Conservation (phyloP, 148 eudicot species). For the Fagopyrum tataricum region DNA sequence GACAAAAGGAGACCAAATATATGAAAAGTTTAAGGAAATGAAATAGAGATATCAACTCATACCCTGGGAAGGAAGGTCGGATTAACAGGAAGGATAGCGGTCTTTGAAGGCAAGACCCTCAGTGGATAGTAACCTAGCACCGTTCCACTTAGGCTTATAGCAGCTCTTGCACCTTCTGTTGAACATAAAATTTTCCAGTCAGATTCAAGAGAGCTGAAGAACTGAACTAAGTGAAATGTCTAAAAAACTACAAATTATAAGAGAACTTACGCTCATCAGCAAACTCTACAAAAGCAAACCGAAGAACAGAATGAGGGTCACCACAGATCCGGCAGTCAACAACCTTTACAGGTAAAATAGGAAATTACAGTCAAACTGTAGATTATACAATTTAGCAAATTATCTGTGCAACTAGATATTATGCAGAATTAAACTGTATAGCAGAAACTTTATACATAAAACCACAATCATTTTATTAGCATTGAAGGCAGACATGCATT, state of each 20-base stretch:
- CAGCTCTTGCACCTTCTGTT: constrained; percentile 88
- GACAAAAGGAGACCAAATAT: background rate
- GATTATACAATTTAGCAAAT: background rate
- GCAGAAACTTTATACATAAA: background rate
- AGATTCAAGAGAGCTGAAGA: background rate
- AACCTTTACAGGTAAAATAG: constrained; percentile 40
- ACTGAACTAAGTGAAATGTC: background rate
- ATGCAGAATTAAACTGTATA: background rate
- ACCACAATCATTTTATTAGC: background rate
- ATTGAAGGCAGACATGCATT: background rate
- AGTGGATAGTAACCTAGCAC: constrained; percentile 95
- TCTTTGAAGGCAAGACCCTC: constrained; percentile 90
- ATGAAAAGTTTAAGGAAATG: background rate
- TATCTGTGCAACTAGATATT: background rate
- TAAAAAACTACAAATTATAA: background rate
- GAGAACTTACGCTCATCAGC: constrained; percentile 69
- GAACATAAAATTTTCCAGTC: constrained; percentile 1
- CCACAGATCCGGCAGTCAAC: constrained; percentile 99
- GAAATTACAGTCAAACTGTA: background rate
- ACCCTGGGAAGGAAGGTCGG: constrained; percentile 93
- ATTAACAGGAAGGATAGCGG: constrained; percentile 99
- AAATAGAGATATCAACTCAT: constrained; percentile 13
- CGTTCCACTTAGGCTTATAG: constrained; percentile 83
- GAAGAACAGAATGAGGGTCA: constrained; percentile 93
- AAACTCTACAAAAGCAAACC: constrained; percentile 94